Conservation (phyloP, 768 basidiomycete genomes). For the Clathrus columnatus region DNA sequence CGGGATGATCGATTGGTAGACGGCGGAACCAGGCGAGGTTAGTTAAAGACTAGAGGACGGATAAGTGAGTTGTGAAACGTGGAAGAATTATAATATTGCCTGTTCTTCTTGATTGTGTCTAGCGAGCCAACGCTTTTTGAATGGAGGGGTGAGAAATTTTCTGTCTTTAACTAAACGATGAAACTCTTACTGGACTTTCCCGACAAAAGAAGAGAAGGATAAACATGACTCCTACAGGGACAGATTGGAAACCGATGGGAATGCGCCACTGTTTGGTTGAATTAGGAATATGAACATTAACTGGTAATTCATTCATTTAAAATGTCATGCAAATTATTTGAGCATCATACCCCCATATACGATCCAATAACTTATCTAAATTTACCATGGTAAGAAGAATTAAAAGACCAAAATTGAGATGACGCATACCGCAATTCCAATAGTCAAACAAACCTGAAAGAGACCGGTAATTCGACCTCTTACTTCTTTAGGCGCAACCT, state of each 20-base stretch:
- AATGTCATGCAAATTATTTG: background rate
- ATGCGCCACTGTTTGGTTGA: conserved; percentile 42
- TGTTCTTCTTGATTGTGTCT: conserved; percentile 8
- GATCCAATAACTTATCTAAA: conserved; percentile 9
- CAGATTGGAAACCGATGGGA: conserved; percentile 68
- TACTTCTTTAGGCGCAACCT: conserved; percentile 80
- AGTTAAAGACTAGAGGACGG: conserved; percentile 27
- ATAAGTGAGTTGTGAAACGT: background rate
- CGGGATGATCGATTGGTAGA: conserved; percentile 31
- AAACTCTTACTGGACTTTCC: conserved; percentile 28
- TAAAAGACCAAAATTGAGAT: background rate
- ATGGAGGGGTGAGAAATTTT: background rate
- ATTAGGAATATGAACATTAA: conserved; percentile 1
- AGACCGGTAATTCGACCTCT: conserved; percentile 78
- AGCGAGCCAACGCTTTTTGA: conserved; percentile 48
- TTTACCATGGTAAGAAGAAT: background rate
- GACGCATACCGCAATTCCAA: conserved; percentile 41
- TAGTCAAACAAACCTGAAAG: conserved; percentile 82
- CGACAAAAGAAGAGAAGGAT: conserved; percentile 50
- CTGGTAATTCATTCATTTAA: background rate
- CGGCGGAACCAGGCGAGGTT: conserved; percentile 62
- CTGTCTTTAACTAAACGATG: background rate
- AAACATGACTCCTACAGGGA: conserved; percentile 67
- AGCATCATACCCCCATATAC: conserved; percentile 7
- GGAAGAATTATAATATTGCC: background rate